Conservation (phyloP, 2,329 filamentous ascomycete genomes). For the Ophiostoma sp. region DNA sequence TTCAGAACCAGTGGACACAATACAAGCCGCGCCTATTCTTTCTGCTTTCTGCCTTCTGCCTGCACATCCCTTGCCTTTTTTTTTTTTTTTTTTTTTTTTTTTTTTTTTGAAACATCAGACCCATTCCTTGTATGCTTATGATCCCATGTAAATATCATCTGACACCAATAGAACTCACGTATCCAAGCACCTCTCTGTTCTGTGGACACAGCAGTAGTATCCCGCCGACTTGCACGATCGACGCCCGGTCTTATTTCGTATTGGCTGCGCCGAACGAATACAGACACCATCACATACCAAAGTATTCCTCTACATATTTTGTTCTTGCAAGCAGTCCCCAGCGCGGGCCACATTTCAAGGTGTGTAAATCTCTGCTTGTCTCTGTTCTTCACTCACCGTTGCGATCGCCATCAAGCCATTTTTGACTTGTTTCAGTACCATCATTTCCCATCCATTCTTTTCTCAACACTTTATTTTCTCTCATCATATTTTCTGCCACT, state of each 20-base stretch:
- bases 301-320: neutral
- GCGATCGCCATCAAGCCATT: neutral
- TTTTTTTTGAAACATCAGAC: neutral
- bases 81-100: neutral
- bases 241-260: neutral
- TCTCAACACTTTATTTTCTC: neutral
- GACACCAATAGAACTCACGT: neutral
- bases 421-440: neutral
- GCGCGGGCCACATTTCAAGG: neutral
- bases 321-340: neutral
- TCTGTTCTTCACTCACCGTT: neutral
- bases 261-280: neutral
- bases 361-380: neutral
- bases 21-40: neutral
- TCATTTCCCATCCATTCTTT: neutral
- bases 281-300: no score
- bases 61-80: neutral
- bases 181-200: neutral
- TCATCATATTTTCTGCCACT: neutral
- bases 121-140: neutral
- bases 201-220: neutral
- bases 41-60: neutral
- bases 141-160: neutral
- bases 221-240: neutral
- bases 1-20: neutral